Evolutionary conservation across 805 yeast species (phyloP).

Genomic region (Metschnikowia colocasiae): DNA sequence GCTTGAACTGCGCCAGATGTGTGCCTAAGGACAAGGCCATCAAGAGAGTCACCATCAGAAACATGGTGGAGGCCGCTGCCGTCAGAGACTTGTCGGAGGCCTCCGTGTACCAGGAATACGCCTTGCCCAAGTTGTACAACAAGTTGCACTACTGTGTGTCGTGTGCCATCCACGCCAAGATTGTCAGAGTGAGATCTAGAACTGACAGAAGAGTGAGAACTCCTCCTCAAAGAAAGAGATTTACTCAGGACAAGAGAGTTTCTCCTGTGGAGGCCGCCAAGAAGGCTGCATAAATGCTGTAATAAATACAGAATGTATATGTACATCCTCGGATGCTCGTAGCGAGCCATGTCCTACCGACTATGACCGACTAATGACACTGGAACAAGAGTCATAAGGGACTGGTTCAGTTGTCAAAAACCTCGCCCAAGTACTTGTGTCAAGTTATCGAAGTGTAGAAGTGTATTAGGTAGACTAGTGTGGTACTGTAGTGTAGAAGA

Average conservation of each 20-base stretch:
- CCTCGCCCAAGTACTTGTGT: no score
- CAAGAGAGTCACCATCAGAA: conserved; percentile 99
- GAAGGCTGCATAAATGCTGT: conserved; percentile 60
- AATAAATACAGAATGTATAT: conserved; percentile 13
- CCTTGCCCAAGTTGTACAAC: conserved; percentile 99
- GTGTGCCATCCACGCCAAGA: conserved; percentile 99
- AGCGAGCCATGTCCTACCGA: no score
- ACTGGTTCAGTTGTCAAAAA: no score
- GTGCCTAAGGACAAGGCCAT: conserved; percentile 99
- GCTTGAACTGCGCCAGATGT: conserved; percentile 99
- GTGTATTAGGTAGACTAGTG: no score
- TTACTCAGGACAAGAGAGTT: conserved; percentile 93
- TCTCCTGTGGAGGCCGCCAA: conserved; percentile 97
- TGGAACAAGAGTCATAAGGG: no score
- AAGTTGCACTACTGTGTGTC: conserved; percentile 99
- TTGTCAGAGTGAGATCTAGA: conserved; percentile 99
- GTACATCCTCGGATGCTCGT: no score
- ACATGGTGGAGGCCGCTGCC: conserved; percentile 99
- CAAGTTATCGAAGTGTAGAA: no score
- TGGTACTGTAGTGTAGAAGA: no score
- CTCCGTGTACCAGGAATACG: conserved; percentile 98
- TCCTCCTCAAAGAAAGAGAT: conserved; percentile 99
- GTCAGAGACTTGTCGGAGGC: conserved; percentile 99
- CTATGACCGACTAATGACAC: no score
- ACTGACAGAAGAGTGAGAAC: conserved; percentile 97